phyloP scores from a whole-genome alignment of 768 basidiomycete species.

The Leccinum boreale region DNA sequence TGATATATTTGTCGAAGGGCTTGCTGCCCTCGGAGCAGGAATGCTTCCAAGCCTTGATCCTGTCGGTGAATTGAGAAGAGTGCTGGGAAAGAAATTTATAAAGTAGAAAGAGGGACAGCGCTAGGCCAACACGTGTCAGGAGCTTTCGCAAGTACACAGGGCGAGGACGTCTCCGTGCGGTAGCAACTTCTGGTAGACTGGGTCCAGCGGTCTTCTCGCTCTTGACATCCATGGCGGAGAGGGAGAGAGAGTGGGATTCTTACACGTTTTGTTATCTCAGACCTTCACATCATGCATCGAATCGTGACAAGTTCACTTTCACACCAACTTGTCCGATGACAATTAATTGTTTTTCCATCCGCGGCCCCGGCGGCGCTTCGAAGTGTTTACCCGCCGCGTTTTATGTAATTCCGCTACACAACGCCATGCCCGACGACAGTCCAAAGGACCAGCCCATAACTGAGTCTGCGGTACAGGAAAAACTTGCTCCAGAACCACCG shows the following conservation, averaged over 20 bases:
- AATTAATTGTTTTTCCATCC: no score
- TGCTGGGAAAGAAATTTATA: constrained; percentile 1
- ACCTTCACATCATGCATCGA: no score
- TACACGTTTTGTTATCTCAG: background rate
- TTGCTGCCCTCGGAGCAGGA: constrained; percentile 1
- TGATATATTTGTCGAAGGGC: constrained; percentile 13
- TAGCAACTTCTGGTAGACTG: constrained; percentile 11
- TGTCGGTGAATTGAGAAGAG: background rate
- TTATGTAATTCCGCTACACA: background rate
- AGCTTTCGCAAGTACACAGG: constrained; percentile 2
- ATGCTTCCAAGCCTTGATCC: constrained; percentile 7
- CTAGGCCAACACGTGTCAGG: constrained; percentile 4
- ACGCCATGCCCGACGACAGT: constrained; percentile 17
- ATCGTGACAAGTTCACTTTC: no score
- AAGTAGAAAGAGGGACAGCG: constrained; percentile 9
- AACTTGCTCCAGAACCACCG: background rate
- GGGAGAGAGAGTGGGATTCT: background rate
- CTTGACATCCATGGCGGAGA: constrained; percentile 17
- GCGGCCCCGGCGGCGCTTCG: no score
- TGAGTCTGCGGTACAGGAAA: background rate
- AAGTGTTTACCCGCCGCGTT: no score
- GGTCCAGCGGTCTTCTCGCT: constrained; percentile 4
- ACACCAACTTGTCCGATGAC: no score
- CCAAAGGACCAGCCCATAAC: background rate
- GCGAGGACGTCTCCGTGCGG: background rate